phyloP scores from a whole-genome alignment of 2,329 filamentous ascomycete genomes.

The Diaporthe sp. region DNA sequence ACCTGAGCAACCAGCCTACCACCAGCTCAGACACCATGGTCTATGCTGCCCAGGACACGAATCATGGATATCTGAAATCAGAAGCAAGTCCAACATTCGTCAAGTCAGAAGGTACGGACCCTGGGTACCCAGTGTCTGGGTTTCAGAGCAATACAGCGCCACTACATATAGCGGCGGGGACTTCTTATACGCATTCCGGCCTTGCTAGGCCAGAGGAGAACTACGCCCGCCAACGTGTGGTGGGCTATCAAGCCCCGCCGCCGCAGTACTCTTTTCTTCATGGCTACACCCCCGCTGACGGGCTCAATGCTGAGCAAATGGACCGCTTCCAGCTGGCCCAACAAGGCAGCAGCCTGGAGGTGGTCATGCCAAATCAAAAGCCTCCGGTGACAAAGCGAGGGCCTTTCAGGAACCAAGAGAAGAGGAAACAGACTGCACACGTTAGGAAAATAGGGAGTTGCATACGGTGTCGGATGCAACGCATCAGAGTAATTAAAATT shows the following conservation, averaged over 20 bases:
- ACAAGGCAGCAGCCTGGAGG: conserved; percentile 29
- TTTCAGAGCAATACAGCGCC: neutral
- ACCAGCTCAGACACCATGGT: conserved; percentile 52
- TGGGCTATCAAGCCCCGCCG: conserved; percentile 4
- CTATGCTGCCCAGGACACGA: conserved; percentile 46
- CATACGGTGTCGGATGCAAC: conserved; percentile 70
- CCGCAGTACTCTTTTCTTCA: conserved; percentile 6
- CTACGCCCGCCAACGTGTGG: neutral
- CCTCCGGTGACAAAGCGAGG: conserved; percentile 56
- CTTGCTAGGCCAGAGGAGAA: neutral
- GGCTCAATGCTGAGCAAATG: conserved; percentile 26
- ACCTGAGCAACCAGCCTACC: conserved; percentile 28
- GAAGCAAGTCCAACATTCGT: conserved; percentile 39
- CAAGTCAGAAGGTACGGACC: conserved; percentile 38
- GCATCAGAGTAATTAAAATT: conserved; percentile 62
- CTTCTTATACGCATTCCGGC: neutral
- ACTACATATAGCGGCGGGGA: neutral
- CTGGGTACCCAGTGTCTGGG: conserved; percentile 25
- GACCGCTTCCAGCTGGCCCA: conserved; percentile 30
- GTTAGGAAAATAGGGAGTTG: conserved; percentile 69
- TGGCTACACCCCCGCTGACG: conserved; percentile 9
- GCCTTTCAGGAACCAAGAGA: conserved; percentile 63
- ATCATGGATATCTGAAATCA: conserved; percentile 41
- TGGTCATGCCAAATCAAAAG: conserved; percentile 47
- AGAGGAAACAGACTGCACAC: conserved; percentile 64